phyloP scores from a whole-genome alignment of 768 basidiomycete genomes.

The Leccinum longicurvipes region DNA sequence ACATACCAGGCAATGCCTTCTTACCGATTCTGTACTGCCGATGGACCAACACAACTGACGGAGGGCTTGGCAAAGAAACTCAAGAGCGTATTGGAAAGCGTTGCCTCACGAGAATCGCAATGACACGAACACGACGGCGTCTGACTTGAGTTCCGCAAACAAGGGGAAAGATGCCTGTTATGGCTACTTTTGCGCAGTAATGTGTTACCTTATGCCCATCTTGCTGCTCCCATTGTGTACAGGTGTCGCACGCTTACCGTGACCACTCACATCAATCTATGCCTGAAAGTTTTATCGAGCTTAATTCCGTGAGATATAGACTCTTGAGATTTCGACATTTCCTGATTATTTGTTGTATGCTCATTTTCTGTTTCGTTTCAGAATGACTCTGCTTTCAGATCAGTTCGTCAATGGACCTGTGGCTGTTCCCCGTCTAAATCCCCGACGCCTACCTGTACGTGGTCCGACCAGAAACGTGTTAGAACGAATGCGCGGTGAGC shows the following conservation, averaged over 20 bases:
- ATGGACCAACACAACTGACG: slow-evolving; percentile 68
- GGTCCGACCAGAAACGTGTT: too few species aligned
- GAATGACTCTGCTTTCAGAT: too few species aligned
- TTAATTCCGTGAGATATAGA: too few species aligned
- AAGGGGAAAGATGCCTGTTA: background rate
- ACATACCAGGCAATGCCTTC: slow-evolving; percentile 85
- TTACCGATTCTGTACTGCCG: slow-evolving; percentile 74
- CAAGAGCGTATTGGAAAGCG: slow-evolving; percentile 34
- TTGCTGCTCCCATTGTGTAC: background rate
- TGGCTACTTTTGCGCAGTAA: background rate
- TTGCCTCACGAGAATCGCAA: slow-evolving; percentile 30
- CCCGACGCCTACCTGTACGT: too few species aligned
- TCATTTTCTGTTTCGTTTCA: too few species aligned
- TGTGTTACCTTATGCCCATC: background rate
- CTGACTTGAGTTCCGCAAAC: background rate
- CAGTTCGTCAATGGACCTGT: too few species aligned
- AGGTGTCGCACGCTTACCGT: background rate
- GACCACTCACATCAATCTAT: background rate
- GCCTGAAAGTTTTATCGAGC: background rate
- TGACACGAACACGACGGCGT: background rate
- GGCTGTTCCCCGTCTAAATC: too few species aligned
- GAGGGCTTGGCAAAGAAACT: slow-evolving; percentile 58
- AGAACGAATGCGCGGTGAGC: too few species aligned
- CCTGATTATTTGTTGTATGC: too few species aligned
- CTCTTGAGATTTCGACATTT: too few species aligned